Percentiles rank a stretch among this genome's conserved stretches.
These are phyloP conservation scores for Kurtzmaniella quercitrusa DNA, from an alignment of 1,139 yeast genomes.

Conservation along the genomic window DNA sequence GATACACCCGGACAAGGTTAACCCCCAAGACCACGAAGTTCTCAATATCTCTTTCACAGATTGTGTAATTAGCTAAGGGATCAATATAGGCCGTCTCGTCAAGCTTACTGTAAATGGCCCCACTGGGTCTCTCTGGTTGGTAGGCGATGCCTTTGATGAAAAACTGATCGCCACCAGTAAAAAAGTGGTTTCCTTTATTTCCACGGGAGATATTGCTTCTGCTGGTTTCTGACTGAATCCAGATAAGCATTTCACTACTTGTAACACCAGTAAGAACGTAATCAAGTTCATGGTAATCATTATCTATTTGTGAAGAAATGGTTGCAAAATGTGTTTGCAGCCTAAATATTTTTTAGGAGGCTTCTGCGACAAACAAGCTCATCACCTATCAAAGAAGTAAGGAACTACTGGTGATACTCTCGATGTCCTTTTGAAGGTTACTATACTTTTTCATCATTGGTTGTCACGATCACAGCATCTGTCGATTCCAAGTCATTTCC, in stretches of 20 bases:
- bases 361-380: neutral
- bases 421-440: too few species aligned
- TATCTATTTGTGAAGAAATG: neutral
- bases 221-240: neutral
- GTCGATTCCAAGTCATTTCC: too few species aligned
- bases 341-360: neutral
- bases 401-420: too few species aligned
- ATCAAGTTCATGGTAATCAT: neutral
- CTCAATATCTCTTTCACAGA: slow-evolving; percentile 50
- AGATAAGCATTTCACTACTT: neutral
- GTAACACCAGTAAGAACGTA: neutral
- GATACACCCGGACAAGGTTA: slow-evolving; percentile 53
- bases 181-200: slow-evolving; percentile 43
- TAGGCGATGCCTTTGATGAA: slow-evolving; percentile 58
- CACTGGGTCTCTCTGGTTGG: slow-evolving; percentile 42
- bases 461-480: too few species aligned
- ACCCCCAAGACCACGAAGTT: slow-evolving; percentile 44
- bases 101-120: slow-evolving; percentile 18
- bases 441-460: too few species aligned
- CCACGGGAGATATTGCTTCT: slow-evolving; percentile 17
- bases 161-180: slow-evolving; percentile 44
- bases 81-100: slow-evolving; percentile 42
- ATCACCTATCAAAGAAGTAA: too few species aligned
- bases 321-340: neutral
- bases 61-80: slow-evolving; percentile 43